Percentiles rank a stretch among this genome's conserved stretches.
phyloP scores from a whole-genome alignment of 441 rosid species.

The Gossypium trilobum region DNA sequence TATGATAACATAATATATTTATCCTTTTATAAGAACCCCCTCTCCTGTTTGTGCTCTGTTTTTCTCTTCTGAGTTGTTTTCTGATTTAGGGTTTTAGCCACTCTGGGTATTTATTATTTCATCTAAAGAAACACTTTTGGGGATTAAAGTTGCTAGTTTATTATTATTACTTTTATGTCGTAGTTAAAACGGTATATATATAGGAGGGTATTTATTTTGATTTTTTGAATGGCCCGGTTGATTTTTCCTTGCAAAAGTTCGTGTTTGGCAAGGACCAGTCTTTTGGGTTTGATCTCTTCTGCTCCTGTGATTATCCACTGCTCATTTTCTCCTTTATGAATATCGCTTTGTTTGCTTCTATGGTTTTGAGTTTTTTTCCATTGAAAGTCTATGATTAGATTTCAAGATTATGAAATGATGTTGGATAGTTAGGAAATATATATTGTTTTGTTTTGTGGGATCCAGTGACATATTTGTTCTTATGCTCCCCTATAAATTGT shows the following conservation, averaged over 20 bases:
- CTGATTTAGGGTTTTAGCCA: conserved; percentile 17
- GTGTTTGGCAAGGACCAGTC: conserved; percentile 51
- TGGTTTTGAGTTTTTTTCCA: background rate
- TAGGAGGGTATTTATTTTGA: conserved; percentile 2
- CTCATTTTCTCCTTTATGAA: conserved; percentile 8
- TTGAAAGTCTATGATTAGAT: background rate
- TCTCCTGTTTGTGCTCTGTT: conserved; percentile 18
- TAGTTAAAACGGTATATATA: background rate
- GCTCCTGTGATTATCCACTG: conserved; percentile 67
- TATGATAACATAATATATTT: background rate
- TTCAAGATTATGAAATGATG: background rate
- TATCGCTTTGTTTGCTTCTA: background rate
- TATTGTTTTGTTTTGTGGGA: background rate
- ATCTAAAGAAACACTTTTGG: background rate
- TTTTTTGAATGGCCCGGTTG: conserved; percentile 63
- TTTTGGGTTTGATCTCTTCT: conserved; percentile 63
- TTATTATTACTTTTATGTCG: background rate
- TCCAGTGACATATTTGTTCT: background rate
- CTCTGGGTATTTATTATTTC: conserved; percentile 17
- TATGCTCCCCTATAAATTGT: background rate
- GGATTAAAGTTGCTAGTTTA: background rate
- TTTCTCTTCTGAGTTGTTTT: background rate
- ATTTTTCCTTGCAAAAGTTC: conserved; percentile 18
- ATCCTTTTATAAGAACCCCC: conserved; percentile 18
- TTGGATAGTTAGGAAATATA: background rate